Conservation (phyloP, 2,329 filamentous ascomycete genomes). For the Xylaria sp. region DNA sequence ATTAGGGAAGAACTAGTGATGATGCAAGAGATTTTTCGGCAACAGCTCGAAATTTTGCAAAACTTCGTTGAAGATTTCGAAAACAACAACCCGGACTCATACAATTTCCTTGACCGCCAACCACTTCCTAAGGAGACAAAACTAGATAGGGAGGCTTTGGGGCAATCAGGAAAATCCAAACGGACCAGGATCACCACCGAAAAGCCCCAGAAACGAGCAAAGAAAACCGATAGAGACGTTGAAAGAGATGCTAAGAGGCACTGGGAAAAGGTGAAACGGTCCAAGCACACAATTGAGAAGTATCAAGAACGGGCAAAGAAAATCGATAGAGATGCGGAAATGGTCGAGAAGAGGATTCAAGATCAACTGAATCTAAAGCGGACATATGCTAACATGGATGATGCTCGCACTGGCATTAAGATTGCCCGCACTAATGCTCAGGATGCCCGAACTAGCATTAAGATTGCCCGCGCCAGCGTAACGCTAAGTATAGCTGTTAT, state of each 20-base stretch:
- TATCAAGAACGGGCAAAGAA: neutral
- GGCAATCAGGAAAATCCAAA: too few relatives aligned
- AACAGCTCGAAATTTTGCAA: constrained; percentile 11
- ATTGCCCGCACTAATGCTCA: neutral
- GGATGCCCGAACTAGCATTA: constrained; percentile 5
- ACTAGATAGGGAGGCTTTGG: too few relatives aligned
- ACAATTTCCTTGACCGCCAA: too few relatives aligned
- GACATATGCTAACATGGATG: constrained; percentile 15
- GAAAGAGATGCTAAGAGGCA: too few relatives aligned
- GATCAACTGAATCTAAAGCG: constrained; percentile 18
- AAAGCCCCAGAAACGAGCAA: too few relatives aligned
- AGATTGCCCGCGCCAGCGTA: neutral
- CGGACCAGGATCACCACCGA: too few relatives aligned
- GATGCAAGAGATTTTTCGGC: constrained; percentile 10
- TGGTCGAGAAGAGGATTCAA: constrained; percentile 18
- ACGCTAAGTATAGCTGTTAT: constrained; percentile 14
- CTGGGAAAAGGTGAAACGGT: neutral
- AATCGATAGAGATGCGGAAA: constrained; percentile 17
- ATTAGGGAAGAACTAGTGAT: constrained; percentile 22
- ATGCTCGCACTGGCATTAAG: too few relatives aligned
- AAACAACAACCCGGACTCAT: neutral
- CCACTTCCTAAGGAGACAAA: too few relatives aligned
- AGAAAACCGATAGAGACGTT: too few relatives aligned
- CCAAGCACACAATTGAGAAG: neutral
- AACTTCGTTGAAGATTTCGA: constrained; percentile 8